Percentiles rank a stretch among this genome's conserved stretches.
Evolutionary conservation across 495 filamentous ascomycete species (phyloP).

Genomic region (Penicillium pulvis): DNA sequence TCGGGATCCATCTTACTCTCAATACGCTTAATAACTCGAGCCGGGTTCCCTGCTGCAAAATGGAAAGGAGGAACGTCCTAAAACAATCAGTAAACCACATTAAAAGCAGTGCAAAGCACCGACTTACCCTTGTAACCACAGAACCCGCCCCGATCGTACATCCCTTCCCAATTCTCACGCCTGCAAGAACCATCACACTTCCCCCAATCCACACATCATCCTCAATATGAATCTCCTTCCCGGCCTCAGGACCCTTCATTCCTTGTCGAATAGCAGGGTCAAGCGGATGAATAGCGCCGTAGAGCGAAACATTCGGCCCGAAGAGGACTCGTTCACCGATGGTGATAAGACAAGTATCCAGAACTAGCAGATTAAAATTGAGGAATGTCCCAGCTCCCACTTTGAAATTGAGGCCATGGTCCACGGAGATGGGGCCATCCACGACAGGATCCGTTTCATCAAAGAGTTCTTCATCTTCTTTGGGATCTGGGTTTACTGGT

Average conservation of each 20-base stretch:
- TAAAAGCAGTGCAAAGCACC: neutral
- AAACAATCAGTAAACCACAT: slow-evolving; percentile 3
- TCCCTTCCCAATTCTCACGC: slow-evolving; percentile 41
- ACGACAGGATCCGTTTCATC: slow-evolving; percentile 61
- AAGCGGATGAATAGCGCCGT: slow-evolving; percentile 69
- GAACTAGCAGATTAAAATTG: slow-evolving; percentile 70
- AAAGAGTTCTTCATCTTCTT: slow-evolving; percentile 61
- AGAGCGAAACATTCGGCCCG: slow-evolving; percentile 72
- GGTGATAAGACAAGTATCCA: slow-evolving; percentile 76
- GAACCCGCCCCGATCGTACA: slow-evolving; percentile 75
- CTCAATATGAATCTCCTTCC: slow-evolving; percentile 72
- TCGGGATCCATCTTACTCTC: slow-evolving; percentile 18
- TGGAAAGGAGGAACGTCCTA: slow-evolving; percentile 58
- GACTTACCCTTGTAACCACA: slow-evolving; percentile 75
- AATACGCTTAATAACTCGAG: slow-evolving; percentile 51
- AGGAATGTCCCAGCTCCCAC: slow-evolving; percentile 68
- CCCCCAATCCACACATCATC: slow-evolving; percentile 88
- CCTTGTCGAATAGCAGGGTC: slow-evolving; percentile 71
- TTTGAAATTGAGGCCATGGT: slow-evolving; percentile 73
- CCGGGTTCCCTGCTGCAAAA: slow-evolving; percentile 64
- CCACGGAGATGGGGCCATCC: slow-evolving; percentile 67
- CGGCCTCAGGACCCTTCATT: slow-evolving; percentile 68
- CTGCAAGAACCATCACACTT: slow-evolving; percentile 28
- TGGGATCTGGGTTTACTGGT: slow-evolving; percentile 46
- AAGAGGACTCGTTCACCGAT: slow-evolving; percentile 78